A percentile compares a stretch with the other conserved stretches of the same genome.
These are phyloP conservation scores for Rhizopus sp. DNA, from an alignment of 371 early-diverging fungal genomes.

Conservation along the genomic window DNA sequence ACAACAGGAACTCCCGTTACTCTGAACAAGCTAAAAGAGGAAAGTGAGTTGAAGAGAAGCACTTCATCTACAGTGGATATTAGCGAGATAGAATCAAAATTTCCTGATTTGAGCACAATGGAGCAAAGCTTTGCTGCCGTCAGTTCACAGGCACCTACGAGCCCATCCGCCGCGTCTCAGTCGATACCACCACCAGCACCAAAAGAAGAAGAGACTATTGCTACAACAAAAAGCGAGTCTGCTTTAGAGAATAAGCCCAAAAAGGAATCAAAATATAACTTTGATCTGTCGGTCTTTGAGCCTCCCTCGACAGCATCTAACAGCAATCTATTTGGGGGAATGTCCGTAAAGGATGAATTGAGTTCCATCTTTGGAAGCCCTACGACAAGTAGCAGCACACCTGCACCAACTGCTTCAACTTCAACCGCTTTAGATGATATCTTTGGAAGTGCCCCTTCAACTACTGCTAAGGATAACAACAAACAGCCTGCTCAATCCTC, in stretches of 20 bases:
- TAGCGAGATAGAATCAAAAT: slow-evolving; percentile 50
- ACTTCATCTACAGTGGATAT: slow-evolving; percentile 28
- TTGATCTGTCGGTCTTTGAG: slow-evolving; percentile 52
- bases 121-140: slow-evolving; percentile 36
- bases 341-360: slow-evolving; percentile 40
- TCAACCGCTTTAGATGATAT: slow-evolving; percentile 21
- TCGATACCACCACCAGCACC: not conserved
- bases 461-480: not conserved
- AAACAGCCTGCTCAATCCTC: not conserved
- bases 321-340: not conserved
- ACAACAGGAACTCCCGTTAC: slow-evolving; percentile 27
- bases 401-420: slow-evolving; percentile 4
- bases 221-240: not conserved
- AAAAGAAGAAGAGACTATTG: not conserved
- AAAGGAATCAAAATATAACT: slow-evolving; percentile 40
- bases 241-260: not conserved
- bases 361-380: slow-evolving; percentile 34
- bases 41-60: slow-evolving; percentile 20
- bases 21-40: slow-evolving; percentile 35
- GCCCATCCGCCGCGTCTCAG: not conserved
- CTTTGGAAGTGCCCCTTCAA: slow-evolving; percentile 8
- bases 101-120: slow-evolving; percentile 50
- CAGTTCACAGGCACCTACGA: not conserved
- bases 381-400: slow-evolving; percentile 14
- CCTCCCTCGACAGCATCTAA: slow-evolving; percentile 9